Evolutionary conservation across 176 grass and related monocot genomes (phyloP), one percentile per base, ranked within the genome.

Genomic region (Lolium multiflorum): DNA sequence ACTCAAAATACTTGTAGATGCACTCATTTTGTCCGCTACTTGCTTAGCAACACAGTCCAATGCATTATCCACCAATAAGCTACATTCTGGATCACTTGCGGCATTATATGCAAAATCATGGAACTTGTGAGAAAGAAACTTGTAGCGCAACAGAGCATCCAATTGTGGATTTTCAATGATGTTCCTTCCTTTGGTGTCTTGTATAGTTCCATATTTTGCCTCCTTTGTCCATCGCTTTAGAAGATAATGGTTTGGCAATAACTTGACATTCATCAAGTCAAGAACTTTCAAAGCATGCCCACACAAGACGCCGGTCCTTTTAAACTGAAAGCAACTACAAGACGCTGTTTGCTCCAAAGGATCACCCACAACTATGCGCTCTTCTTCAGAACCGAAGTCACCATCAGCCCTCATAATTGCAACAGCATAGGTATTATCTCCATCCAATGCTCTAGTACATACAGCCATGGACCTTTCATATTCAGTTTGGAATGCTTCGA

Each of bases 281-380:
- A 39, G 46, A 35, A 83, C 80, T 39, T 83, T 83, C 10, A 64
- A 28, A 64, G 22, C 61, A 28, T 64, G 61, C 5, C 61, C 60
- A 64, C 25, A 64, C 25, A 64, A 35, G 4, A 83, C 7, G 1
- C 81, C 64, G 0, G 18, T 72, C 6, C 81, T 83, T 39, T 39
- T 7, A 7, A 71, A 83, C 25, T 35, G 51, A 24, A 11, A n/a
- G 22, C 47, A 72, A 4, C 11, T 39, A 31, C 47, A 83, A 18
- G 12, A 55, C 52, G 55, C 0, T 14, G 64, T 54, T 82, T 82
- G 85, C 17, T 87, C 78, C 15, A 66, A 26, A 44, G 67, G 56
- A 81, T 87, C 48, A 74, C 78, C 85, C 35, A 87, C 72, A 62
- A 87, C 78, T 62, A 64, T 82, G 15, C 49, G 52, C 48, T 80